Evolutionary conservation across 208 protist species (phyloP), one percentile per base, ranked within the genome.

Genomic region (Zelonia costaricensis): DNA sequence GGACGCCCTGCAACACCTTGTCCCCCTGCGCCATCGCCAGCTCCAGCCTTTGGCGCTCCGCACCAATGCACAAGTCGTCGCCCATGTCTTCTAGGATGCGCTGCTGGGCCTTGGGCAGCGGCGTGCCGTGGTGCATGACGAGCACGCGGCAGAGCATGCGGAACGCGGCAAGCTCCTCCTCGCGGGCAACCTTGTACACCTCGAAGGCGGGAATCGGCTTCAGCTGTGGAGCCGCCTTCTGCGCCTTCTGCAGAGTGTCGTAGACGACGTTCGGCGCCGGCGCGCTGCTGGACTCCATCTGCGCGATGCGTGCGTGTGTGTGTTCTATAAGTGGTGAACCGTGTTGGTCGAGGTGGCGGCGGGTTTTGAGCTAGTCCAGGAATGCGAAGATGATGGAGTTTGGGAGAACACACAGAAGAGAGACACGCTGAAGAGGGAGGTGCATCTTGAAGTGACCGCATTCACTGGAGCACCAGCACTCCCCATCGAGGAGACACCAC

Each of bases 81-180:
- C 62, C 62, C 31, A 95, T 46, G 67, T 95, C 86, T 20, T 95
- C 90, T 10, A 95, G 56, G 5, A 93, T 74, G 40, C 86, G 86
- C 18, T 42, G 44, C 18, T 76, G 70, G n/a, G 69, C 51, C 55
- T 89, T 88, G 16, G 80, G 73, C 0, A 84, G 56, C 12, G 45
- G 1, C 2, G 51, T 68, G 31, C 79, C 76, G 38, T 84, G 69
- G 66, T 91, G 84, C 90, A 95, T 93, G 18, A 62, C 64, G 9
- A 95, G 65, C n/a, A 84, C 86, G 44, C 90, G 84, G 54, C 80
- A 90, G 4, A 92, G 52, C 43, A 67, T 65, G n/a, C 90, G 90
- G 62, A 84, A 93, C 8, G 74, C 75, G 7, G 62, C 51, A 7
- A 93, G 82, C 62, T 95, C 86, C 74, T 92, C 90, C 61, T 93